Evolutionary conservation across 2,329 filamentous ascomycete genomes (phyloP).

Genomic region (Diaporthe aspalathi): DNA sequence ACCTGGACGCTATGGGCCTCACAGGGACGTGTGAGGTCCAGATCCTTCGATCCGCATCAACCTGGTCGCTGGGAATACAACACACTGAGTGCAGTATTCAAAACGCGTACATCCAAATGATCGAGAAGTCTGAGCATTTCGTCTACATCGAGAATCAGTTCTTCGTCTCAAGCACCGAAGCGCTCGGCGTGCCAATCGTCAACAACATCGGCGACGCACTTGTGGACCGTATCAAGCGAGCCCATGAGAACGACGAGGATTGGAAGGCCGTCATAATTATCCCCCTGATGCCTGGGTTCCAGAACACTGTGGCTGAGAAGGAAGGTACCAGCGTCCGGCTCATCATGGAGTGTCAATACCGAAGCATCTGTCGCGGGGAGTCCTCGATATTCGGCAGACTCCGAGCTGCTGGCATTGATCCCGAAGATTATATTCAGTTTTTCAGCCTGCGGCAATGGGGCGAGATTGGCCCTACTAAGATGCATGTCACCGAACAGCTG

Average conservation of each 20-base stretch:
- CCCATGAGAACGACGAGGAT: constrained; percentile 83
- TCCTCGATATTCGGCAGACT: constrained; percentile 91
- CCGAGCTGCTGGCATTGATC: constrained; percentile 83
- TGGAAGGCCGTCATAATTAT: constrained; percentile 94
- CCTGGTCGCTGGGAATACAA: constrained; percentile 92
- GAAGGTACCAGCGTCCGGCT: constrained; percentile 94
- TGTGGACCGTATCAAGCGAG: constrained; percentile 89
- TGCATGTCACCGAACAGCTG: constrained; percentile 91
- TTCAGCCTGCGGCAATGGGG: constrained; percentile 95
- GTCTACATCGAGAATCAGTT: constrained; percentile 99
- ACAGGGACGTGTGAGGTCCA: constrained; percentile 97
- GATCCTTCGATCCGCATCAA: constrained; percentile 88
- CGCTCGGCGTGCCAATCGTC: constrained; percentile 86
- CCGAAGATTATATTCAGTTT: constrained; percentile 95
- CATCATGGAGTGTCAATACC: constrained; percentile 97
- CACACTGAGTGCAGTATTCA: constrained; percentile 94
- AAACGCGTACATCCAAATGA: constrained; percentile 94
- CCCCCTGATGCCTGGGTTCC: constrained; percentile 97
- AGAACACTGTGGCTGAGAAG: constrained; percentile 93
- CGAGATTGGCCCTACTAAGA: constrained; percentile 83
- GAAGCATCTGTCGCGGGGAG: constrained; percentile 93
- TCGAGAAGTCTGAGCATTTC: constrained; percentile 94
- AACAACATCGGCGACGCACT: constrained; percentile 96
- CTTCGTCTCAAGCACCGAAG: constrained; percentile 93
- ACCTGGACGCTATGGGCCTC: constrained; percentile 87